These are phyloP conservation scores for Beauveria varroae DNA, from an alignment of 2,329 filamentous ascomycete species.

Conservation along the genomic window DNA sequence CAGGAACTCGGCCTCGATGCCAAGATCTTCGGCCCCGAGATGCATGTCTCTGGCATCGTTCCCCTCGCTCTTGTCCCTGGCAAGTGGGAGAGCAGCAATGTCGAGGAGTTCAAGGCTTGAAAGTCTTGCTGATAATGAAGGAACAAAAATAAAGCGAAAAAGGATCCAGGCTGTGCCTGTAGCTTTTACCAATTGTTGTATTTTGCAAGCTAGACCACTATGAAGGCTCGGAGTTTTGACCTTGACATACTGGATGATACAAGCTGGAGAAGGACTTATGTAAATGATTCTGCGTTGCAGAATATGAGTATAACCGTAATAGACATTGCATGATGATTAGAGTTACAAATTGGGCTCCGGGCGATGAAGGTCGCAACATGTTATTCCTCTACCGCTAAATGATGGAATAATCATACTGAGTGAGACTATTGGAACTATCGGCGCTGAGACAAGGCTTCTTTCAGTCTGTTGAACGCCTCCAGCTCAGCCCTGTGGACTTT, in stretches of 20 bases:
- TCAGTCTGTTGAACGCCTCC: background rate
- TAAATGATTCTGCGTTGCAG: slow-evolving; percentile 10
- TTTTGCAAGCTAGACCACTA: slow-evolving; percentile 27
- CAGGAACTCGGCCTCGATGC: slow-evolving; percentile 78
- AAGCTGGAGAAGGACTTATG: slow-evolving; percentile 3
- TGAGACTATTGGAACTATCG: background rate
- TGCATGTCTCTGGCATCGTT: slow-evolving; percentile 97
- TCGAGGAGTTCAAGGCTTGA: slow-evolving; percentile 55
- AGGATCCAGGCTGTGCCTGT: slow-evolving; percentile 6
- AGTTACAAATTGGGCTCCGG: too few species aligned
- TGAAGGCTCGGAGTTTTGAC: slow-evolving; percentile 18
- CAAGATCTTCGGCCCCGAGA: slow-evolving; percentile 64
- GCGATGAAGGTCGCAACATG: background rate
- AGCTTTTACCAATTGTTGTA: slow-evolving; percentile 21
- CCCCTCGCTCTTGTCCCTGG: slow-evolving; percentile 73
- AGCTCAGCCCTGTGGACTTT: background rate
- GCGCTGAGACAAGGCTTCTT: background rate
- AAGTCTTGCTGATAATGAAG: background rate
- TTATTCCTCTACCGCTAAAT: too few species aligned
- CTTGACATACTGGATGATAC: slow-evolving; percentile 10
- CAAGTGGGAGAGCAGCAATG: slow-evolving; percentile 53
- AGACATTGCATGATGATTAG: slow-evolving; percentile 10
- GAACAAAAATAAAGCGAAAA: background rate
- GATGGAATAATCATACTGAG: background rate
- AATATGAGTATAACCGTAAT: slow-evolving; percentile 10